Base-by-base conservation (phyloP, 2,329 filamentous ascomycete genomes). In the Cadophora malorum region DNA sequence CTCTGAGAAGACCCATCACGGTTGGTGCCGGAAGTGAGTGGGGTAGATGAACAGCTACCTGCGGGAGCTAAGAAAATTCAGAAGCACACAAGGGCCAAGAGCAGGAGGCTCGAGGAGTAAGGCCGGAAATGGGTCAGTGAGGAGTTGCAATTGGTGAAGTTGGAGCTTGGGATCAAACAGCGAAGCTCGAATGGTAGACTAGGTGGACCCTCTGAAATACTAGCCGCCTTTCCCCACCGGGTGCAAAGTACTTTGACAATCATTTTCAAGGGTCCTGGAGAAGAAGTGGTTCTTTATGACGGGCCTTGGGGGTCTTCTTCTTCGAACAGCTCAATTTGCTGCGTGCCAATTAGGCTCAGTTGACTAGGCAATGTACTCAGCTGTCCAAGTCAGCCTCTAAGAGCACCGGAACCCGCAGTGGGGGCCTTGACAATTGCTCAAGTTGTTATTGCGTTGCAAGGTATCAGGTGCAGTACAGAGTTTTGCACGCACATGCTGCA, bases 381-480 rank as follows among this genome's bases (percentile, higher is more conserved):
- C 50, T 53, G 50, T 53, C 23, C 23, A 28, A 28, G 25, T 38
- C 50, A 53, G 23, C 50, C 50, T 53, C 50, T 23, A 19, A 19
- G 50, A 28, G 50, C 50, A 31, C 50, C 50, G 50, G 12, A 53
- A 53, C 28, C 50, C 23, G 50, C 50, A 28, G 50, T 28, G 50
- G 50, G 21, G 23, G 2, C 3, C 21, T 16, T 2, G 35, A 38
- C 12, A 38, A 3, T 38, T 38, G 12, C 35, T 38, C 35, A 16
- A 31, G 50, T 6, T 23, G 28, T 16, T 53, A 28, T 53, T 33
- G 10, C 28, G 28, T 23, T 56, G 53, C 28, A 33, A 56, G 53
- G 53, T 56, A 23, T 68, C 69, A 69, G 60, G 69, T 69, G 69
- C 38, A 53, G 19, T 35, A 49, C 65, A 67, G 58, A 67, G 65